Evolutionary conservation across 371 early-diverging fungal species (phyloP).

Genomic region (Mortierella sp.): DNA sequence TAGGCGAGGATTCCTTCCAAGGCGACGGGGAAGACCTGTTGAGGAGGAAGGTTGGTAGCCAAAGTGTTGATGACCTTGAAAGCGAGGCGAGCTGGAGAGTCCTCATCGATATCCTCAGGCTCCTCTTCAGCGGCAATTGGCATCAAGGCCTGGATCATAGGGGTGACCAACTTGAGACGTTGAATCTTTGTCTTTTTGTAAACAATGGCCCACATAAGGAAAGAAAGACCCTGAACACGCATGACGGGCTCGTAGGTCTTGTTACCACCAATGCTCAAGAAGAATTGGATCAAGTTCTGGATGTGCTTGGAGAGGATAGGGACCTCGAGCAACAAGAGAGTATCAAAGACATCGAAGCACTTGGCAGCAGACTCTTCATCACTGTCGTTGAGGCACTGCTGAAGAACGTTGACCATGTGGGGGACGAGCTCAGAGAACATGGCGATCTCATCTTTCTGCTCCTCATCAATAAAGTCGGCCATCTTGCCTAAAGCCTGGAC

Average conservation of each 20-base stretch:
- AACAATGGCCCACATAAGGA: conserved; percentile 86
- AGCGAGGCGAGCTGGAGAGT: conserved; percentile 82
- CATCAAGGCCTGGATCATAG: conserved; percentile 84
- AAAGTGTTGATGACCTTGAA: conserved; percentile 81
- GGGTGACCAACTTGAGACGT: conserved; percentile 82
- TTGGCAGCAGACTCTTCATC: conserved; percentile 81
- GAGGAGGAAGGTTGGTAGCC: conserved; percentile 86
- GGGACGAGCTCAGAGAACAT: conserved; percentile 82
- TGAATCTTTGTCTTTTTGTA: conserved; percentile 87
- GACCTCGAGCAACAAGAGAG: conserved; percentile 80
- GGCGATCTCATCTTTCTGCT: conserved; percentile 76
- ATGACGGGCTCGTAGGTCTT: conserved; percentile 73
- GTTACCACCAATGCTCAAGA: conserved; percentile 78
- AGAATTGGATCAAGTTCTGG: conserved; percentile 83
- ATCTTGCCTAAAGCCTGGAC: conserved; percentile 86
- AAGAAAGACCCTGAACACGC: conserved; percentile 86
- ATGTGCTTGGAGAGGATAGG: conserved; percentile 85
- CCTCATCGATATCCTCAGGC: conserved; percentile 87
- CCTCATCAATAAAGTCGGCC: conserved; percentile 85
- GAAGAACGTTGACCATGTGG: conserved; percentile 85
- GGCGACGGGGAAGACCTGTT: conserved; percentile 87
- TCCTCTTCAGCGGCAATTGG: conserved; percentile 90
- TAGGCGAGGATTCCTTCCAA: conserved; percentile 78
- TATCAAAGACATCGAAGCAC: conserved; percentile 89
- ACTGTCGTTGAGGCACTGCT: conserved; percentile 73